Base-by-base conservation (phyloP, 139 green algal species). In the Haematococcus sp. region DNA sequence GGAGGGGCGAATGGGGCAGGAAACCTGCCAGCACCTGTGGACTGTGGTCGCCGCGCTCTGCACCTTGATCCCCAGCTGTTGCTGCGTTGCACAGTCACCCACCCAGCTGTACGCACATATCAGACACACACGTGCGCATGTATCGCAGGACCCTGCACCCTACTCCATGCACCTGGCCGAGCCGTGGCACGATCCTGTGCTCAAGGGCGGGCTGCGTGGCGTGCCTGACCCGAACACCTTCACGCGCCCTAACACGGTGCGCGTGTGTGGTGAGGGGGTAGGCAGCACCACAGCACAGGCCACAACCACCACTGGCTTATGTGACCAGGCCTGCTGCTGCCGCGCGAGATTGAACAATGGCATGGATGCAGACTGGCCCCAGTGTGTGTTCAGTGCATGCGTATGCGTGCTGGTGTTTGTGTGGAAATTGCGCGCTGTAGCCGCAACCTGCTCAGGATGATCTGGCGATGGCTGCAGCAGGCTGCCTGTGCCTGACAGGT, bases 131-230 rank as follows among this genome's bases (percentile, higher is more conserved):
- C 22, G 54, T 61, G 54, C 4, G 54, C n/a, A n/a, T n/a, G n/a
- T n/a, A n/a, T n/a, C n/a, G n/a, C n/a, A n/a, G n/a, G 40, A 49
- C 40, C 40, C 40, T 7, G 40, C 40, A 11, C 52, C 69, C 17
- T 52, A 56, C 31, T 51, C 22, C 23, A 67, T 75, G 52, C 58
- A 31, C 28, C 67, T 46, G 40, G 67, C 11, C 4, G 44, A 64
- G 67, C 44, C 46, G 3, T 63, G 40, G 40, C 40, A 49, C 11
- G 40, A 49, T 11, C 40, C 40, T 49, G 40, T 11, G n/a, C n/a
- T n/a, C 7, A 49, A 49, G 40, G 7, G 7, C 40, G 7, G 7
- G 11, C 40, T 49, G 40, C 40, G 40, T 49, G 40, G 40, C 40
- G 40, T 11, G 11, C 40, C 40, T 49, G 40, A 49, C 40, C 40